These are phyloP conservation scores for Tuber aestivum DNA, from an alignment of 495 filamentous ascomycete species.

Conservation along the genomic window DNA sequence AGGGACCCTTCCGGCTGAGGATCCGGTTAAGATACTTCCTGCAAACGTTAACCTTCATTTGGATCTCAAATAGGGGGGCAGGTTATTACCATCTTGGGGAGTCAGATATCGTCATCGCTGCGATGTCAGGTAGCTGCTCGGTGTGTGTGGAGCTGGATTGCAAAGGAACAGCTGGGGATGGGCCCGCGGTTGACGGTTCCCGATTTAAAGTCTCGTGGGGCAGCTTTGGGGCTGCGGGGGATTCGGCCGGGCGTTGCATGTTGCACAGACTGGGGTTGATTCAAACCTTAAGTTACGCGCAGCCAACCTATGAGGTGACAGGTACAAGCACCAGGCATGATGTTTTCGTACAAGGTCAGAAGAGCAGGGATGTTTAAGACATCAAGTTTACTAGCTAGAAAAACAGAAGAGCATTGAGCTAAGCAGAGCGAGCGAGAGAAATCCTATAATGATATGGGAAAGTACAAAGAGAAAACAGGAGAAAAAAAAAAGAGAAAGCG, in stretches of 20 bases:
- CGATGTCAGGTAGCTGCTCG: neutral
- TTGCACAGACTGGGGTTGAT: neutral
- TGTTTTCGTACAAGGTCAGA: too few relatives aligned
- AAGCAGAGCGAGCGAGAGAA: too few relatives aligned
- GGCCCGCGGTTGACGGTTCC: neutral
- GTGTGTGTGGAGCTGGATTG: neutral
- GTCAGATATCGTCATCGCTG: conserved; percentile 33
- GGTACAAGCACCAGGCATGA: too few relatives aligned
- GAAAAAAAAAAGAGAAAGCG: too few relatives aligned
- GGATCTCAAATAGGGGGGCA: too few relatives aligned
- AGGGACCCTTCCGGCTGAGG: conserved; percentile 68
- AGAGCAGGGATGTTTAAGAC: too few relatives aligned
- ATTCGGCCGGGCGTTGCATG: neutral
- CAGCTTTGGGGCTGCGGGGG: conserved; percentile 9
- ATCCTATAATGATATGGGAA: too few relatives aligned
- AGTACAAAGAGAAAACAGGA: too few relatives aligned
- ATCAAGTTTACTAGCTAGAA: too few relatives aligned
- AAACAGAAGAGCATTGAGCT: too few relatives aligned
- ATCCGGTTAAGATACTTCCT: conserved; percentile 79
- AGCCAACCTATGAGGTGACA: too few relatives aligned
- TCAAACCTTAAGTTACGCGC: too few relatives aligned
- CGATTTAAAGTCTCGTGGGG: conserved; percentile 29
- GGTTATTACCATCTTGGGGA: conserved; percentile 28
- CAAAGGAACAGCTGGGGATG: neutral
- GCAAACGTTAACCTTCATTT: conserved; percentile 9